These are phyloP conservation scores for Quercus suber DNA, from an alignment of 306 rosid species.

Conservation along the genomic window DNA sequence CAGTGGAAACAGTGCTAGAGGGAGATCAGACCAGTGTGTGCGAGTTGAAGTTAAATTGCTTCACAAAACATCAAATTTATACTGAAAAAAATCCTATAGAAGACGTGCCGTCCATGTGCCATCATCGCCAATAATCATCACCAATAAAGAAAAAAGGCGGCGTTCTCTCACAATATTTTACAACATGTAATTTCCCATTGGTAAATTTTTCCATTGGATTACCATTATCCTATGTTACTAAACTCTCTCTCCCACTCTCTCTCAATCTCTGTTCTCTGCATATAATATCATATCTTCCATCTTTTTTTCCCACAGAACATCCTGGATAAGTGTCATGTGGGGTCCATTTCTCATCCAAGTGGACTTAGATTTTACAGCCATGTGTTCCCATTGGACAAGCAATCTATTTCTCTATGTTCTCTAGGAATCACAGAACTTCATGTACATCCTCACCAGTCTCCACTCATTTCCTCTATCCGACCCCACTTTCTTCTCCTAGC, in stretches of 20 bases:
- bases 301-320: slow-evolving; percentile 2
- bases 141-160: neutral
- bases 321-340: slow-evolving; percentile 37
- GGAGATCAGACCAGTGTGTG: neutral
- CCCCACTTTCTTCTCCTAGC: slow-evolving; percentile 12
- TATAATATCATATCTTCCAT: slow-evolving; percentile 3
- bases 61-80: slow-evolving; percentile 24
- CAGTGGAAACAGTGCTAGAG: slow-evolving; percentile 1
- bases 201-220: neutral
- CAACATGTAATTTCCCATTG: neutral
- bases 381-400: slow-evolving; percentile 16
- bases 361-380: slow-evolving; percentile 17
- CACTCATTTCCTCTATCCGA: neutral
- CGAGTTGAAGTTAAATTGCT: slow-evolving; percentile 11
- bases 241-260: neutral
- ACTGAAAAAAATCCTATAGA: neutral
- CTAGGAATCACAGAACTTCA: neutral
- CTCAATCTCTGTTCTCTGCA: neutral
- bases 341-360: slow-evolving; percentile 21
- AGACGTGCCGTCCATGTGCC: slow-evolving; percentile 37
- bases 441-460: neutral
- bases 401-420: neutral
- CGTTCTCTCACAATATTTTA: slow-evolving; percentile 2
- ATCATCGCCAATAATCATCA: slow-evolving; percentile 17
- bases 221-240: too few relatives aligned